A percentile compares a stretch with the other conserved stretches of the same genome.
Evolutionary conservation across 2,329 filamentous ascomycete species (phyloP).

Genomic region (Berkeleyomyces rouxiae): DNA sequence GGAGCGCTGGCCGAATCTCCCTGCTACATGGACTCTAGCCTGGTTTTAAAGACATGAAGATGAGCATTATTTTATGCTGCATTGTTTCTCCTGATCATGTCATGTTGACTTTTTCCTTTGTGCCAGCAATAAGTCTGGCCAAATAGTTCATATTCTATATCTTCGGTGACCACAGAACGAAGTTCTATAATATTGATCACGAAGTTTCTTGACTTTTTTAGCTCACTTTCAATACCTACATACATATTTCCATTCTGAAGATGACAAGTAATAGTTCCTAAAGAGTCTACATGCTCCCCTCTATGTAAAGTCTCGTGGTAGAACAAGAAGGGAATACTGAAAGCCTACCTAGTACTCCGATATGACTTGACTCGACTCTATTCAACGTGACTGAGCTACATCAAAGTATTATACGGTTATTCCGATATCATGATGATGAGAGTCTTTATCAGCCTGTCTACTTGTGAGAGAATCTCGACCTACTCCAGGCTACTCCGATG

Average conservation of each 20-base stretch:
- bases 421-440: no score
- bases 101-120: background rate
- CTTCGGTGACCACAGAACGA: constrained; percentile 10
- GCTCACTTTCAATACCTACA: background rate
- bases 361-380: no score
- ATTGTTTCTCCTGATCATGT: background rate
- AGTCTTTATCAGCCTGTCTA: no score
- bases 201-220: background rate
- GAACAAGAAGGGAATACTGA: no score
- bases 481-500: no score
- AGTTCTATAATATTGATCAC: background rate
- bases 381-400: no score
- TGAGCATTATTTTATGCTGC: background rate
- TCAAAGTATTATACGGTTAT: no score
- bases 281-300: no score
- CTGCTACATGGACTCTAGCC: constrained; percentile 82
- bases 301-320: no score
- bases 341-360: no score
- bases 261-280: no score
- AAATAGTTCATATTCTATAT: background rate
- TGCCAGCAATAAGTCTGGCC: background rate
- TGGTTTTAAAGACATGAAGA: constrained; percentile 54
- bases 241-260: background rate
- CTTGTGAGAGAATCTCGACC: no score
- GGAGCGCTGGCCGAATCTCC: constrained; percentile 80